phyloP scores from a whole-genome alignment of 352 stramenopile species.

The Phytophthora litchii region DNA sequence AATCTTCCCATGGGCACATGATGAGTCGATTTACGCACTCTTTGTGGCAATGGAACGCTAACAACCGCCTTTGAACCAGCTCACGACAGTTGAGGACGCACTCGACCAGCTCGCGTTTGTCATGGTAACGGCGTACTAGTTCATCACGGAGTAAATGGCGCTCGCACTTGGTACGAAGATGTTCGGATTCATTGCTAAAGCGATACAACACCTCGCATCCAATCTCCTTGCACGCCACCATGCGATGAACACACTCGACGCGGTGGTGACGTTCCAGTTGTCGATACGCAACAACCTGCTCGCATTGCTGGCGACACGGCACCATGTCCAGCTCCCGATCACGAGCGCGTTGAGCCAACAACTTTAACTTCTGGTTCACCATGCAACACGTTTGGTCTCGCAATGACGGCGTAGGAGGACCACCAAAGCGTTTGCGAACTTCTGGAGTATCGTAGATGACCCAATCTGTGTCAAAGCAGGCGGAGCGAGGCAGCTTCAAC shows the following conservation, averaged over 20 bases:
- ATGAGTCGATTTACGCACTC: constrained; percentile 59
- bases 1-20: constrained; percentile 54
- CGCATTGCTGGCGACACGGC: constrained; percentile 56
- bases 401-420: constrained; percentile 64
- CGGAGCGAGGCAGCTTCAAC: constrained; percentile 49
- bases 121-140: constrained; percentile 41
- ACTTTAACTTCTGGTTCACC: constrained; percentile 71
- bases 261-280: constrained; percentile 63
- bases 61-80: constrained; percentile 38
- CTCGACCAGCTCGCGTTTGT: constrained; percentile 45
- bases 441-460: constrained; percentile 52
- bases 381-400: constrained; percentile 69
- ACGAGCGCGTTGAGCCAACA: constrained; percentile 60
- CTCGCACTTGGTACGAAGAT: constrained; percentile 44
- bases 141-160: constrained; percentile 45
- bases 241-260: constrained; percentile 47
- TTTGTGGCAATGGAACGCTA: constrained; percentile 45
- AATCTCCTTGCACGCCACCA: constrained; percentile 59
- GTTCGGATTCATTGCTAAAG: constrained; percentile 34
- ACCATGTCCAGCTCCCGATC: constrained; percentile 49
- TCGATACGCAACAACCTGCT: constrained; percentile 34
- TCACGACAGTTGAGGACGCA: constrained; percentile 54
- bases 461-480: constrained; percentile 54
- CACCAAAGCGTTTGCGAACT: constrained; percentile 53
- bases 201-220: constrained; percentile 49